Conservation (phyloP, 495 filamentous ascomycete genomes). For the Tetracladium marchalianum region DNA sequence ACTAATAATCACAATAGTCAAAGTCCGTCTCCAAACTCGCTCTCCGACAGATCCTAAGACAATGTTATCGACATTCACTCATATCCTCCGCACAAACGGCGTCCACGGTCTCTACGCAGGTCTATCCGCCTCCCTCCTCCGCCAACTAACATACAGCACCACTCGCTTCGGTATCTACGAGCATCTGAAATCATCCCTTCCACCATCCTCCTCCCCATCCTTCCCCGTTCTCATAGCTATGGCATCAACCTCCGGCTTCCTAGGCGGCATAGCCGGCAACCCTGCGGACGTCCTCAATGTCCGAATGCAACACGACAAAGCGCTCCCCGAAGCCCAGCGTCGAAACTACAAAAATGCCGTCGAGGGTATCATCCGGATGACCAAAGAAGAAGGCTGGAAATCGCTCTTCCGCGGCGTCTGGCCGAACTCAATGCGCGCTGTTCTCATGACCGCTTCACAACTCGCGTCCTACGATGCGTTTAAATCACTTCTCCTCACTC, state of each 20-base stretch:
- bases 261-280: constrained; percentile 87
- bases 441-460: constrained; percentile 89
- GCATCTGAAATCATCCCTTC: constrained; percentile 64
- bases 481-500: constrained; percentile 63
- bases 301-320: constrained; percentile 93
- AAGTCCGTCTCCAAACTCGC: constrained; percentile 79
- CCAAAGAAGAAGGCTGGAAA: constrained; percentile 53
- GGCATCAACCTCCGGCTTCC: constrained; percentile 71
- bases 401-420: constrained; percentile 81
- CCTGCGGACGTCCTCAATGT: constrained; percentile 95
- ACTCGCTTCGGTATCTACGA: constrained; percentile 94
- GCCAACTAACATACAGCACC: constrained; percentile 86
- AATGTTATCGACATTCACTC: constrained; percentile 73
- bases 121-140: constrained; percentile 82
- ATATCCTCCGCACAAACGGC: constrained; percentile 57
- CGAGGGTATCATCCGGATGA: constrained; percentile 79
- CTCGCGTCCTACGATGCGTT: constrained; percentile 87
- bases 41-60: constrained; percentile 52
- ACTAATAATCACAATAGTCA: constrained; percentile 30
- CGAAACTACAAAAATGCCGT: constrained; percentile 85
- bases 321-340: constrained; percentile 60
- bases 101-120: constrained; percentile 73
- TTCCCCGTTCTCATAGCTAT: constrained; percentile 69
- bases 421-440: constrained; percentile 82
- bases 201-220: constrained; percentile 42